Evolutionary conservation across 768 basidiomycete genomes (phyloP), one percentile per base, ranked within the genome.

Genomic region (Leccinum rimulosum): DNA sequence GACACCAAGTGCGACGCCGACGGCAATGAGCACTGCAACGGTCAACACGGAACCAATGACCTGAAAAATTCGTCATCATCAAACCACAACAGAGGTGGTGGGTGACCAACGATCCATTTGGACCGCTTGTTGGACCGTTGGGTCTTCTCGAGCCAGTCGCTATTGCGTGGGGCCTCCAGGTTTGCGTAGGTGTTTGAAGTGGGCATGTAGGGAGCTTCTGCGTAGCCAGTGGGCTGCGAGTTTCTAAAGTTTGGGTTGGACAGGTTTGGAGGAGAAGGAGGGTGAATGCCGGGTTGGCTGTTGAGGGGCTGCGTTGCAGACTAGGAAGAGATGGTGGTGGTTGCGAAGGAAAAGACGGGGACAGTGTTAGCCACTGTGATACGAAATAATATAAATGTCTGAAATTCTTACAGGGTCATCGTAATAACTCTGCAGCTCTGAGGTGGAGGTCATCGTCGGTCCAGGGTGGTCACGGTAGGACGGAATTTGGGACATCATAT

Each of bases 1-100:
- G 38, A 94, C 84, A 25, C 90, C 91, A 22, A 87, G 79, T 27
- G 77, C 79, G 55, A 89, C 80, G 47, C 80, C 89, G 27, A 79
- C 75, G n/a, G 74, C 82, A 36, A 85, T 78, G 52, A 92, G 69
- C 50, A 79, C 70, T 30, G 82, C 58, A 27, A 90, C 64, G 11
- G 68, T 77, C 50, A 86, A 56, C 14, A 79, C 55, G 9, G 79
- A 75, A 22, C 80, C 82, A 55, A 85, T 74, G 59, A 86, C 78
- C 88, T 89, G 58, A 52, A 50, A 14, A 59, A 45, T 22, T 28
- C 15, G 54, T 54, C 30, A 43, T 50, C 38, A 59, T 30, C n/a
- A 51, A 6, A 15, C 8, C 17, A 33, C 31, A 38, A 28, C 15
- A 19, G 33, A 45, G 30, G 59, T 33, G 48, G 57, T 36, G 36